Evolutionary conservation across 2,329 filamentous ascomycete genomes (phyloP).

Genomic region (Sporothrix protearum): DNA sequence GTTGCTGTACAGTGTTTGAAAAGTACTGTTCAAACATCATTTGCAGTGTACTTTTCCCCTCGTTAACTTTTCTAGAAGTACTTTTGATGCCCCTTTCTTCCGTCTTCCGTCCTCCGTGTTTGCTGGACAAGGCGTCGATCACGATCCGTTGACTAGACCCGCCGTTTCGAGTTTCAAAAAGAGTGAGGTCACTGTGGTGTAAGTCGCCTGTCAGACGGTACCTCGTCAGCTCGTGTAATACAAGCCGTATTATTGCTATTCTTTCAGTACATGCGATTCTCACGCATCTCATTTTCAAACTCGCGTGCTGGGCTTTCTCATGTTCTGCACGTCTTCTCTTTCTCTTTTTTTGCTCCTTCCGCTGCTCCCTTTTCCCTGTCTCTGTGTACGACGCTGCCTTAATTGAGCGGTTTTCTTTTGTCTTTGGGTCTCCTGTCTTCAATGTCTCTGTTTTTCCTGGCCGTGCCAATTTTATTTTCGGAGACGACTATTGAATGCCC

Average conservation of each 20-base stretch:
- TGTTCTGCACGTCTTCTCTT: not conserved
- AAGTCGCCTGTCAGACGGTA: not conserved
- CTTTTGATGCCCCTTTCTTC: not conserved
- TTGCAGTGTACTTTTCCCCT: not conserved
- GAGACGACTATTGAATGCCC: constrained; percentile 13
- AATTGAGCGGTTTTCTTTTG: constrained; percentile 1
- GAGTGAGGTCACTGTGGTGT: not conserved
- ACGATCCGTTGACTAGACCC: not conserved
- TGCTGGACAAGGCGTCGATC: constrained; percentile 11
- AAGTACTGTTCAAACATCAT: not conserved
- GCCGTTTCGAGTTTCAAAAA: constrained; percentile 21
- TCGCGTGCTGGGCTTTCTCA: not conserved
- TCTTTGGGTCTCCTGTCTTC: not conserved
- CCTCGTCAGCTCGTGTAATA: not conserved
- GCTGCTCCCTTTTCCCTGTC: not conserved
- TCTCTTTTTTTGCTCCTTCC: not conserved
- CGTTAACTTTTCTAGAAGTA: not conserved
- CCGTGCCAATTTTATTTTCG: constrained; percentile 15
- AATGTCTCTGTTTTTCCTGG: not conserved
- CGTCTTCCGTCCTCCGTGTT: not conserved
- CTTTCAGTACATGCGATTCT: not conserved
- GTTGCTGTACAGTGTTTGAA: not conserved
- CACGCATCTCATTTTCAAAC: not conserved
- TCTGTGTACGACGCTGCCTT: not conserved
- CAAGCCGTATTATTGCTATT: not conserved